Conservation (phyloP, 306 rosid genomes). For the Medicago ruthenica region DNA sequence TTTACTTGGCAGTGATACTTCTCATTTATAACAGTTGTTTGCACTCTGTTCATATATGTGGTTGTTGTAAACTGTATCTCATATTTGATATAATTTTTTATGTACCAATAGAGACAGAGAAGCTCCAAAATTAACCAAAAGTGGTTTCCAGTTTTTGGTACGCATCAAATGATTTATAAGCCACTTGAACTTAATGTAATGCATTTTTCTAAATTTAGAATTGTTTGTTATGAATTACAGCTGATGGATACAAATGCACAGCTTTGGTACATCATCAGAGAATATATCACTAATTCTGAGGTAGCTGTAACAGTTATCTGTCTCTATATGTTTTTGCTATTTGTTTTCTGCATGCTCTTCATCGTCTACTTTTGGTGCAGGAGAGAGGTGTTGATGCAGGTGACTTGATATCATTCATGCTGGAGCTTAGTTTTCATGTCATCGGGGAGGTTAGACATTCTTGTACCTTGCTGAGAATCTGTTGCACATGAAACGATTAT, state of each 20-base stretch:
- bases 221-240: constrained; percentile 60
- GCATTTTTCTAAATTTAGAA: constrained; percentile 43
- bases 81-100: constrained; percentile 35
- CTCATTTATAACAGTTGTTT: constrained; percentile 28
- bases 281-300: constrained; percentile 94
- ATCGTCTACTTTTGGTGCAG: constrained; percentile 57
- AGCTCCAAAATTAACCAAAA: constrained; percentile 85
- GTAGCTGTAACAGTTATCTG: constrained; percentile 47
- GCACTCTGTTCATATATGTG: constrained; percentile 10
- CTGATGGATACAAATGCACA: constrained; percentile 98
- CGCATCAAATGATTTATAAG: constrained; percentile 51
- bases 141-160: constrained; percentile 99
- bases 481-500: constrained; percentile 23
- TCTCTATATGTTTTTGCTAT: constrained; percentile 16
- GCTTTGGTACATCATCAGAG: constrained; percentile 97
- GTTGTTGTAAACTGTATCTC: constrained; percentile 30
- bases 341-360: constrained; percentile 31
- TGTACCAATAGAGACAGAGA: constrained; percentile 73
- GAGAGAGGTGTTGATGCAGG: constrained; percentile 86
- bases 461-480: constrained; percentile 20
- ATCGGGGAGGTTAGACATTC: constrained; percentile 81
- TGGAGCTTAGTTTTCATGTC: constrained; percentile 96
- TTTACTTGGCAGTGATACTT: constrained; percentile 35
- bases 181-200: constrained; percentile 44
- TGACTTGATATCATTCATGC: constrained; percentile 87